Base-by-base conservation (phyloP, 306 rosid species). In the Erythrophleum fordii region DNA sequence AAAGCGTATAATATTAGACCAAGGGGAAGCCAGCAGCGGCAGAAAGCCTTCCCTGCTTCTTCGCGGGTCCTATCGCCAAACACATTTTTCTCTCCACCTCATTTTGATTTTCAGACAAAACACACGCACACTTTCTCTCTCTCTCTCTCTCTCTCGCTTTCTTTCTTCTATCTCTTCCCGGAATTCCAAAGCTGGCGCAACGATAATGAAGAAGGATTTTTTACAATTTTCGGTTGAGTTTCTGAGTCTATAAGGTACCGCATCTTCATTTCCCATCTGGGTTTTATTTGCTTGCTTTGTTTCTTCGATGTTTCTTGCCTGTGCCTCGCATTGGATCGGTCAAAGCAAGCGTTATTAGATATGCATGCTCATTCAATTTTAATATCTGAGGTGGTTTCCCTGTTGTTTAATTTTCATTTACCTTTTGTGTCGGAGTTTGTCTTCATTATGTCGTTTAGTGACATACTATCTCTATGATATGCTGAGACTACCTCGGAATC, bases 31-130 rank as follows among this genome's bases (percentile, higher is more conserved):
- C 1, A 10, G 35, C 5, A 64, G 23, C 37, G 42, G 45, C 69
- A 4, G 39, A 26, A 26, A 28, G 11, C 73, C 34, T 44, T 62
- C 75, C 88, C 91, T 89, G 77, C 74, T 84, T 83, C 90, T 88
- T 86, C 93, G 97, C 89, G 72, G 82, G 81, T 89, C 92, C 98
- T 85, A 72, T 86, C 86, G 78, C 88, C 87, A 39, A 48, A 82
- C 87, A 86, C 91, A 82, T 48, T 81, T 87, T 89, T 88, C 93
- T 91, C 97, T 88, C 93, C 69, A 61, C 85, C 85, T 81, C 82
- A 65, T 60, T 85, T 80, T 65, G 34, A 60, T 71, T 45, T 48
- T 72, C 73, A 13, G 69, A 60, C 79, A 59, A n/a, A n/a, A 6
- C 23, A 31, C 37, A 72, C 61, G 41, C 12, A 31, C 41, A 8